These are phyloP conservation scores for Naganishia randhawae DNA, from an alignment of 768 basidiomycete species.

Conservation along the genomic window DNA sequence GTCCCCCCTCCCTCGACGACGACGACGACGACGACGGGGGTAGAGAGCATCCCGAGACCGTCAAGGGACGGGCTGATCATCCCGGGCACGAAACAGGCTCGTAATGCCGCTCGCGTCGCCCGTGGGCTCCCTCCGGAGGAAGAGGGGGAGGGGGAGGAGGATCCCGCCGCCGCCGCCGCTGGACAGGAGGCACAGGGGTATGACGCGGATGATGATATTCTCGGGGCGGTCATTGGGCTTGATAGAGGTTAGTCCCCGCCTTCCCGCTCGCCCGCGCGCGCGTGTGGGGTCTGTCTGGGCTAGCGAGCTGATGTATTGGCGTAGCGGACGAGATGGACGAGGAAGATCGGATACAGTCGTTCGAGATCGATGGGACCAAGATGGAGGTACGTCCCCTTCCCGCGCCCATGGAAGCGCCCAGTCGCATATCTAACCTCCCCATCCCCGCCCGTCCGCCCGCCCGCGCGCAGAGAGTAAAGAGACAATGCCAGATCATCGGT, in stretches of 20 bases:
- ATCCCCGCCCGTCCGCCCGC: no score
- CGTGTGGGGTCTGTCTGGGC: neutral
- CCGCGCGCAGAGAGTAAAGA: conserved; percentile 74
- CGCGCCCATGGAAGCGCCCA: neutral
- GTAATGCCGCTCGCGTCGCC: conserved; percentile 40
- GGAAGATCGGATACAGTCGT: conserved; percentile 94
- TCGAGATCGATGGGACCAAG: conserved; percentile 88
- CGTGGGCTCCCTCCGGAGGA: conserved; percentile 53
- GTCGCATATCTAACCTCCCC: neutral
- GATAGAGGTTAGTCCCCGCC: conserved; percentile 73
- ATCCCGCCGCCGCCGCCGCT: conserved; percentile 45
- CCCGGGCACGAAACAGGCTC: conserved; percentile 70
- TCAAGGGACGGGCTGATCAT: conserved; percentile 77
- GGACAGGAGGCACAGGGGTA: conserved; percentile 50
- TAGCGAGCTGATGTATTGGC: neutral
- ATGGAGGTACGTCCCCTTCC: conserved; percentile 66
- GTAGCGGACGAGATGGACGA: conserved; percentile 88
- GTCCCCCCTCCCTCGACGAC: no score
- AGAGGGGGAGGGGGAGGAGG: conserved; percentile 34
- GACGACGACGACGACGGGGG: conserved; percentile 64
- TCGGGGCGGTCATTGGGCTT: conserved; percentile 93
- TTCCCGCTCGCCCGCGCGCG: no score
- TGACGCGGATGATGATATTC: conserved; percentile 67
- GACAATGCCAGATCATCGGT: conserved; percentile 91
- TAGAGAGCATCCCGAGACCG: conserved; percentile 76